Base-by-base conservation (phyloP, 495 filamentous ascomycete species). In the Podospora conica region DNA sequence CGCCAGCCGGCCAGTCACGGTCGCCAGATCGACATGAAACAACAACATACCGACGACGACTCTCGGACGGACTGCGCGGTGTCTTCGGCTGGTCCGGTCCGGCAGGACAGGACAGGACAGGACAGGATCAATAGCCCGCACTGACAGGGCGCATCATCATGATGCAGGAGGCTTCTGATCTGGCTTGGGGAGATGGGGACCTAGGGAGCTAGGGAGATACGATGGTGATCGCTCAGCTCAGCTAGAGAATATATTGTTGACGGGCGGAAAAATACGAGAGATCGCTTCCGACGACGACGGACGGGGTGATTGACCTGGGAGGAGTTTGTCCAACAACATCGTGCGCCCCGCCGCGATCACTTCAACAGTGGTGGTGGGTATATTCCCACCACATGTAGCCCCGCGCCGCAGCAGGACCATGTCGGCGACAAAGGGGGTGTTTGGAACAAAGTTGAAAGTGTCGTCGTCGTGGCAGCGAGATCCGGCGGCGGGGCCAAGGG, bases 21-120 rank as follows among this genome's bases (percentile, higher is more conserved):
- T 9, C 3, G 15, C 20, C 40, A 33, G 65, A 69, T 72, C 68
- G 61, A 70, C 68, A 69, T 72, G 70, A 72, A 72, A 72, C 70
- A 57, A 25, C 40, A 48, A 48, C 40, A n/a, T n/a, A n/a, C n/a
- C n/a, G n/a, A n/a, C 12, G 1, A 48, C 40, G 18, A 48, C 40
- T n/a, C 40, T 48, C 40, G 40, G 40, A 48, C 40, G 40, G 40
- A 48, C 40, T 48, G 40, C 6, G 10, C 9, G 2, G 25, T 27
- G 3, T 27, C 25, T 6, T 6, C 25, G 29, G 0, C 29, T 11
- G 25, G 62, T 12, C 24, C 40, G n/a, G 58, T n/a, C 20, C 22
- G 33, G n/a, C 48, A n/a, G n/a, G n/a, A n/a, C n/a, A n/a, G n/a
- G n/a, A n/a, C n/a, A n/a, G n/a, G n/a, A n/a, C n/a, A n/a, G n/a